Conservation (phyloP, 306 rosid species). For the Gillenia trifoliata region DNA sequence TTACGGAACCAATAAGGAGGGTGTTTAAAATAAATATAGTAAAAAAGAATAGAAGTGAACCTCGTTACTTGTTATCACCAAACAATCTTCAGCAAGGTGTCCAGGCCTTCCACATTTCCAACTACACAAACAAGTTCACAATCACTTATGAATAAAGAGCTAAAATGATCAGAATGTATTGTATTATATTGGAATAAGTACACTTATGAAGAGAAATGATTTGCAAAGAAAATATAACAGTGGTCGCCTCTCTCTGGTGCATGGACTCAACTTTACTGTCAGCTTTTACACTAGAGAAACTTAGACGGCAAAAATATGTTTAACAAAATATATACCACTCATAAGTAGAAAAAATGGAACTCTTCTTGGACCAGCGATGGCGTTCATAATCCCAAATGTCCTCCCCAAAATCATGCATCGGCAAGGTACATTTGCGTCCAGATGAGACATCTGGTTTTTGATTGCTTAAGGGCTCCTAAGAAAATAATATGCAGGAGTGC, state of each 20-base stretch:
- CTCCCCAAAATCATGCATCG: slow-evolving; percentile 44
- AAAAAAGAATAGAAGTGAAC: slow-evolving; percentile 25
- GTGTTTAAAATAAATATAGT: background rate
- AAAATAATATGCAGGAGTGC: background rate
- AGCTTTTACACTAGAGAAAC: background rate
- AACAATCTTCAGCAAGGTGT: slow-evolving; percentile 88
- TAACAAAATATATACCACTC: slow-evolving; percentile 55
- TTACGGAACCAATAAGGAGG: background rate
- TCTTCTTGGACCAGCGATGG: slow-evolving; percentile 65
- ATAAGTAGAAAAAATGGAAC: slow-evolving; percentile 64
- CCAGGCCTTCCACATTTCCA: slow-evolving; percentile 89
- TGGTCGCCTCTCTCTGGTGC: background rate
- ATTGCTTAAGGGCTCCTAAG: slow-evolving; percentile 38
- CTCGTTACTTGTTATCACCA: slow-evolving; percentile 42
- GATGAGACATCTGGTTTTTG: slow-evolving; percentile 32
- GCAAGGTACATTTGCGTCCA: slow-evolving; percentile 23
- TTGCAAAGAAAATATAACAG: background rate
- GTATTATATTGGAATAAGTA: background rate
- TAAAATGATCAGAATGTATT: slow-evolving; percentile 14
- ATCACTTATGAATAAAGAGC: slow-evolving; percentile 15
- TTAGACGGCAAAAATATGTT: background rate
- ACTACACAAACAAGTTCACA: slow-evolving; percentile 39
- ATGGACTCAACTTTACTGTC: background rate
- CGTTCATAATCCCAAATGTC: slow-evolving; percentile 71
- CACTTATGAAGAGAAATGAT: background rate